Percentiles rank a stretch among this genome's conserved stretches.
These are phyloP conservation scores for Neurospora sp. DNA, from an alignment of 495 filamentous ascomycete species.

Conservation along the genomic window DNA sequence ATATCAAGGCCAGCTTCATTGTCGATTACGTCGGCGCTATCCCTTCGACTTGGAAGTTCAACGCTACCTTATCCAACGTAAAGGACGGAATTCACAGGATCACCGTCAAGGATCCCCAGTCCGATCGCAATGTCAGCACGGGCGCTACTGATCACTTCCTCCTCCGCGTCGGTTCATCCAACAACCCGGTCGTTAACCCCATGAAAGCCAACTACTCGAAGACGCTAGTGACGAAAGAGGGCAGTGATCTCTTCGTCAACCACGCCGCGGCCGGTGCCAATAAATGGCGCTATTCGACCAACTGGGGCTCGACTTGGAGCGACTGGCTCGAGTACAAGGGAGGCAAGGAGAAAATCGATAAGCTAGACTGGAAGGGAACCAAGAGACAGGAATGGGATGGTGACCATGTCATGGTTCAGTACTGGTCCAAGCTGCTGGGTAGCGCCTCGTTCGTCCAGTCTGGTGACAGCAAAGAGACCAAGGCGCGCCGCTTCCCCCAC, in stretches of 20 bases:
- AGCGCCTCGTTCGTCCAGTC: constrained; percentile 53
- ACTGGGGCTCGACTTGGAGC: constrained; percentile 53
- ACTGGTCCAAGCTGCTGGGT: constrained; percentile 52
- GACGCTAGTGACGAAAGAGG: constrained; percentile 30
- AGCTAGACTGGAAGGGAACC: constrained; percentile 51
- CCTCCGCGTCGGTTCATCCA: constrained; percentile 35
- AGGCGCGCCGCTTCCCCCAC: constrained; percentile 53
- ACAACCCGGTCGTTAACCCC: constrained; percentile 51
- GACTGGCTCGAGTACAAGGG: constrained; percentile 50
- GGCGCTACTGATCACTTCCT: constrained; percentile 41
- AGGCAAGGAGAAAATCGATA: constrained; percentile 40
- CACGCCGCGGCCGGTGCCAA: constrained; percentile 56
- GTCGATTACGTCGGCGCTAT: constrained; percentile 40
- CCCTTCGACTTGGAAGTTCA: constrained; percentile 44
- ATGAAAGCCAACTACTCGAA: constrained; percentile 48
- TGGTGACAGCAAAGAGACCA: constrained; percentile 38
- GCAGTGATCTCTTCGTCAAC: constrained; percentile 36
- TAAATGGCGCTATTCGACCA: constrained; percentile 51
- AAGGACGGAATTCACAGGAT: constrained; percentile 53
- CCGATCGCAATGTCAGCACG: constrained; percentile 24
- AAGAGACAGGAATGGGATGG: constrained; percentile 52
- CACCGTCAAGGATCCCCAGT: constrained; percentile 48
- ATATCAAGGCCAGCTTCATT: constrained; percentile 40
- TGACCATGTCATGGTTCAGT: constrained; percentile 56
- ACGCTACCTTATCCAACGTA: constrained; percentile 32